A percentile compares a stretch with the other conserved stretches of the same genome.
Evolutionary conservation across 495 filamentous ascomycete species (phyloP).

Genomic region (Penicillium subrubescens): DNA sequence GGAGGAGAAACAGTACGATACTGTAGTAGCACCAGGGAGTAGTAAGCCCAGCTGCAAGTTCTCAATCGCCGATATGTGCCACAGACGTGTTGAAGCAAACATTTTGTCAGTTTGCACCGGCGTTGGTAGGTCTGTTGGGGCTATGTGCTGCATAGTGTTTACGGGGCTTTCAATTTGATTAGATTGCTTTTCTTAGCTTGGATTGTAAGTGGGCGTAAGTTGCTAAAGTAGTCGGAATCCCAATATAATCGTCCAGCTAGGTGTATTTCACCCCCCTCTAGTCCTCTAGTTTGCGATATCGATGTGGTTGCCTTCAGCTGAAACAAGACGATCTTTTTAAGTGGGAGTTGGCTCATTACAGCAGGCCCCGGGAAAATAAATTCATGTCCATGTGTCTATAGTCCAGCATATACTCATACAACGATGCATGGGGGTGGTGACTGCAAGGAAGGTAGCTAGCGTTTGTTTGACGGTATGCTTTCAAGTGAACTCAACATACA

Average conservation of each 20-base stretch:
- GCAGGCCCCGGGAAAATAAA: too few relatives aligned
- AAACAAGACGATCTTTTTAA: not conserved
- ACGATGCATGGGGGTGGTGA: too few relatives aligned
- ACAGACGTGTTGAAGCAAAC: constrained; percentile 13
- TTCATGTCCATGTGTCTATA: not conserved
- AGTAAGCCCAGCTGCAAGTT: not conserved
- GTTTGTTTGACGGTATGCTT: not conserved
- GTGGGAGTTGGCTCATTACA: too few relatives aligned
- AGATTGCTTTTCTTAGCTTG: not conserved
- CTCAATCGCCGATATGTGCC: constrained; percentile 2
- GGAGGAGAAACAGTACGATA: not conserved
- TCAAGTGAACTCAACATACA: not conserved
- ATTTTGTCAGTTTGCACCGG: not conserved
- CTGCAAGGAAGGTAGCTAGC: too few relatives aligned
- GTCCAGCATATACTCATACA: not conserved
- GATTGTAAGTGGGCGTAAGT: not conserved
- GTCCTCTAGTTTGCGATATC: not conserved
- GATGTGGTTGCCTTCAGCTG: not conserved
- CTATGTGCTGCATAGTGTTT: not conserved
- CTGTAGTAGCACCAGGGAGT: not conserved
- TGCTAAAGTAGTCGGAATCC: not conserved
- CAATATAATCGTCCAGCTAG: not conserved
- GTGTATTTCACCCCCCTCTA: not conserved
- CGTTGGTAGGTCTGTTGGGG: not conserved
- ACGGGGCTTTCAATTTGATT: not conserved